Evolutionary conservation across 1,284 basidiomycete species (phyloP).

Genomic region (Trametes pubescens): DNA sequence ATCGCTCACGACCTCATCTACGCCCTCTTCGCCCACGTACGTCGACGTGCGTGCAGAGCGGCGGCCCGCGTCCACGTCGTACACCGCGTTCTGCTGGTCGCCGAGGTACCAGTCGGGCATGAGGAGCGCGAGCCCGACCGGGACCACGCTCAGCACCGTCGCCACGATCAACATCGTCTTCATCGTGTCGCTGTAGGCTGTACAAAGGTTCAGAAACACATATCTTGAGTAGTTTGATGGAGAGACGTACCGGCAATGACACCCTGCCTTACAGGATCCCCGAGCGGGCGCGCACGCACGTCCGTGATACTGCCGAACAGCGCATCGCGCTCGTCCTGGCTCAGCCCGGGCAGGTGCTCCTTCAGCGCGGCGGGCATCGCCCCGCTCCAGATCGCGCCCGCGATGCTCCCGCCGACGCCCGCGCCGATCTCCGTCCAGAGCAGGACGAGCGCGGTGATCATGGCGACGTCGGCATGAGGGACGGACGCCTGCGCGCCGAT

Average conservation of each 20-base stretch:
- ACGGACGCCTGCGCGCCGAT: slow-evolving; percentile 85
- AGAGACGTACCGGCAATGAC: slow-evolving; percentile 56
- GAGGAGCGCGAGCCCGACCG: slow-evolving; percentile 38
- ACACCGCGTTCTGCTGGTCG: slow-evolving; percentile 41
- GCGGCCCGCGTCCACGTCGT: slow-evolving; percentile 1
- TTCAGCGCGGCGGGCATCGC: slow-evolving; percentile 68
- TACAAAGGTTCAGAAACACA: background rate
- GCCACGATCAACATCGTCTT: slow-evolving; percentile 56
- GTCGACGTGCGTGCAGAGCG: background rate
- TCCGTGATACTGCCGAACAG: slow-evolving; percentile 61
- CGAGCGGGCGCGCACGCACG: slow-evolving; percentile 55
- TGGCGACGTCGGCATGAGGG: slow-evolving; percentile 79
- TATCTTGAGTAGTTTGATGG: background rate
- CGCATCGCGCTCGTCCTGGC: slow-evolving; percentile 44
- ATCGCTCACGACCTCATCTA: background rate
- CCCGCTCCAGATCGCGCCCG: slow-evolving; percentile 66
- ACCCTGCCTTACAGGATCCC: slow-evolving; percentile 63
- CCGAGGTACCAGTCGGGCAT: slow-evolving; percentile 44
- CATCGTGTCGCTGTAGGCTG: slow-evolving; percentile 66
- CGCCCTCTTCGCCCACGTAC: slow-evolving; percentile 4
- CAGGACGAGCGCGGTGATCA: slow-evolving; percentile 85
- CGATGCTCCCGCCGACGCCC: slow-evolving; percentile 73
- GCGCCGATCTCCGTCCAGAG: slow-evolving; percentile 84
- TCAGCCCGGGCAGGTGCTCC: slow-evolving; percentile 56
- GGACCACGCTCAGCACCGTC: slow-evolving; percentile 40